Base-by-base conservation (phyloP, 2,329 filamentous ascomycete genomes). In the Malbranchea cinnamomea region DNA sequence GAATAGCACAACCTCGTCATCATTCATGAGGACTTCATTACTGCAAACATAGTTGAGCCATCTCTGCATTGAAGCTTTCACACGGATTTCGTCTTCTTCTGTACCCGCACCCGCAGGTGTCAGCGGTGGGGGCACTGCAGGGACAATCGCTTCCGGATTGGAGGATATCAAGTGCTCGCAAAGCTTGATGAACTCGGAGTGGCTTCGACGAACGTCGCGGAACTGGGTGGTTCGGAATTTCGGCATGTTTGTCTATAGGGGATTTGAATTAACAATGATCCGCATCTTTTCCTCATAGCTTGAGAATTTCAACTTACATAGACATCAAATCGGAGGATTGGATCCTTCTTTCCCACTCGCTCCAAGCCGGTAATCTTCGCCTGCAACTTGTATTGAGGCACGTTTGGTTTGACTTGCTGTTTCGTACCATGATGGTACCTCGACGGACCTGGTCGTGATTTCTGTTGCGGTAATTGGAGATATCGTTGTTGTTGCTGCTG, bases 191-290 rank as follows among this genome's bases (percentile, higher is more conserved):
- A 98, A 98, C 52, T 98, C 89, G 27, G 82, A 84, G 57, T 98
- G 89, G 37, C 91, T 78, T 37, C 89, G 81, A 44, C 89, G 80
- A 41, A 98, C 84, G 56, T 98, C 89, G 49, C 89, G 84, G 60
- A 94, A 98, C 54, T 98, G 89, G 4, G 89, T 98, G 1, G 89
- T 98, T 45, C 89, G 74, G 57, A 94, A 98, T 44, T 87, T 87
- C 31, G 87, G 85, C n/a, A 98, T 78, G 57, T 98, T 98, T 41
- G 89, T 98, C 89, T 98, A 37, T 14, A 26, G 32, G n/a, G 13
- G 12, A 16, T 11, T 33, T 25, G 23, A 32, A 27, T 29, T 7
- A 28, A 30, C n/a, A n/a, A n/a, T n/a, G n/a, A n/a, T n/a, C n/a
- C n/a, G n/a, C n/a, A n/a, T n/a, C n/a, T n/a, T n/a, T n/a, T n/a